These are phyloP conservation scores for Hyphopichia pseudoburtonii DNA, from an alignment of 1,139 yeast genomes.

Conservation along the genomic window DNA sequence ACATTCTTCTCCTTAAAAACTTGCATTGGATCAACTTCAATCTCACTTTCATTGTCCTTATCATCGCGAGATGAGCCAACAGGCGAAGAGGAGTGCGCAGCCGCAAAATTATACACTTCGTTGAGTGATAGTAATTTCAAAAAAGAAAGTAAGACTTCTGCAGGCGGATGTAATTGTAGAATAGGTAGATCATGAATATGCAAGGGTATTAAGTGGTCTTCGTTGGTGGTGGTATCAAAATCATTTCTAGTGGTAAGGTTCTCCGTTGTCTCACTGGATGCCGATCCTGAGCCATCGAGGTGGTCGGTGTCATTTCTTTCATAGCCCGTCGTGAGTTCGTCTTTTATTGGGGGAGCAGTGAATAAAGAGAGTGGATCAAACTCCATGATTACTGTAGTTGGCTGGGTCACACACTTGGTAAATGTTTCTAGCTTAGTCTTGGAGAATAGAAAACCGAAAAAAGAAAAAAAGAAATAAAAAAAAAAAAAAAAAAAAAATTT, in stretches of 20 bases:
- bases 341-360: constrained; percentile 24
- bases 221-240: too few species aligned
- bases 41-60: constrained; percentile 8
- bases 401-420: too few species aligned
- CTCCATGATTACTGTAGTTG: too few species aligned
- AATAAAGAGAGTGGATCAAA: constrained; percentile 47
- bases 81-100: neutral
- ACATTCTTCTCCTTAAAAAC: constrained; percentile 19
- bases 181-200: constrained; percentile 71
- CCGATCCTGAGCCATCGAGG: too few species aligned
- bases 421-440: too few species aligned
- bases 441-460: too few species aligned
- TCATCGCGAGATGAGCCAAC: neutral
- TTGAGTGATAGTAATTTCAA: constrained; percentile 53
- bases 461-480: too few species aligned
- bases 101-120: constrained; percentile 55
- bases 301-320: too few species aligned
- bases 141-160: constrained; percentile 41
- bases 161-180: constrained; percentile 49
- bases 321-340: too few species aligned
- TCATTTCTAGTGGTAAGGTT: too few species aligned
- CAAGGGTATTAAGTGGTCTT: constrained; percentile 33
- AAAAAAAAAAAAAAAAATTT: too few species aligned
- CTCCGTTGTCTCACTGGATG: too few species aligned
- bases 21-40: constrained; percentile 10